These are phyloP conservation scores for Lactifluus volemus DNA, from an alignment of 768 basidiomycete genomes.

Conservation along the genomic window DNA sequence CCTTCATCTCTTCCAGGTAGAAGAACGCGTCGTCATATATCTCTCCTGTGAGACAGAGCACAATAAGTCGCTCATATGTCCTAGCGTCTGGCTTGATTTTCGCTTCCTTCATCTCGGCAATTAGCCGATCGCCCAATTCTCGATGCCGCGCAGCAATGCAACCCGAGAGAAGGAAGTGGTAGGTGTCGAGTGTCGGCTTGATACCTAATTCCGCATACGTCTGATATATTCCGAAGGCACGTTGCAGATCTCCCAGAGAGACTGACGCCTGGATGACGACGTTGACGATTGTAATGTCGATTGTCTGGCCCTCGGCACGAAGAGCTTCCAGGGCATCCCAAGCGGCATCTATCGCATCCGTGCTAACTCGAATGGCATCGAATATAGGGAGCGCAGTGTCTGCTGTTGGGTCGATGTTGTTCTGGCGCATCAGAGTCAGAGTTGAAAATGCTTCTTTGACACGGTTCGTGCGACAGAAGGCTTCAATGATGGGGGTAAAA, in stretches of 20 bases:
- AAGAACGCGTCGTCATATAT: conserved; percentile 83
- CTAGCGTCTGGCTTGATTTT: conserved; percentile 45
- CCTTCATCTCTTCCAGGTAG: conserved; percentile 85
- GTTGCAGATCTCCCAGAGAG: conserved; percentile 55
- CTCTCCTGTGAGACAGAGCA: conserved; percentile 59
- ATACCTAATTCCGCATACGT: conserved; percentile 46
- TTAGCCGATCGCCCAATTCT: conserved; percentile 56
- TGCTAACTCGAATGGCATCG: conserved; percentile 35
- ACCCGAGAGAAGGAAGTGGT: conserved; percentile 58
- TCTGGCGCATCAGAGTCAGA: conserved; percentile 50
- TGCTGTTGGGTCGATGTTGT: conserved; percentile 39
- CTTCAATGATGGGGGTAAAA: conserved; percentile 68
- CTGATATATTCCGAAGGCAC: conserved; percentile 71
- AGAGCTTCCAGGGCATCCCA: conserved; percentile 60
- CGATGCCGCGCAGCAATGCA: conserved; percentile 53
- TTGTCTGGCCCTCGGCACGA: conserved; percentile 37
- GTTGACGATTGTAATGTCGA: conserved; percentile 58
- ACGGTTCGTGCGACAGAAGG: conserved; percentile 49
- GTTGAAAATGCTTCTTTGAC: conserved; percentile 55
- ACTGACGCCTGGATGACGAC: conserved; percentile 58
- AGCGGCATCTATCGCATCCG: conserved; percentile 50
- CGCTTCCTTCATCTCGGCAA: conserved; percentile 55
- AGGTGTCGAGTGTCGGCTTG: conserved; percentile 53
- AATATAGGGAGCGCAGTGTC: conserved; percentile 50
- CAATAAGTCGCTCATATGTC: conserved; percentile 62